Base-by-base conservation (phyloP, 2,329 filamentous ascomycete genomes). In the Cordyceps cicadae region DNA sequence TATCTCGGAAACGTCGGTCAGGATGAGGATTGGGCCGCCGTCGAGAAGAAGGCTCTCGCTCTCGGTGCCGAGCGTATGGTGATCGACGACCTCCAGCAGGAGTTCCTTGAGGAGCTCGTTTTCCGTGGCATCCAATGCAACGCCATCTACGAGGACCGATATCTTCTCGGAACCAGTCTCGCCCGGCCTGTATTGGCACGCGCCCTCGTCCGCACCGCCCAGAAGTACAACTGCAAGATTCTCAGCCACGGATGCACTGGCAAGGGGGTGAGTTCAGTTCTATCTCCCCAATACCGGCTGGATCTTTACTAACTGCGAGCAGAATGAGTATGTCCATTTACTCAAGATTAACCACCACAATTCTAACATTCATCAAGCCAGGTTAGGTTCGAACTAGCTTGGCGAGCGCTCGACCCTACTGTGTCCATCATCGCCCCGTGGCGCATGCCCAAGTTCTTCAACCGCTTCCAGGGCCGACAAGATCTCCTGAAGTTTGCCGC, bases 371-470 rank as follows among this genome's bases (percentile, higher is more conserved):
- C 7, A 7, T 32, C 41, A 41, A 72, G 71, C 61, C 75, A 76
- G 62, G 72, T 76, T 15, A 64, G 74, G 5, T 77, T 76, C 66
- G 73, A 75, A 61, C 63, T 75, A 1, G 72, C 72, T 11, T 70
- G 59, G 54, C 64, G 60, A 58, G 67, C 68, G 15, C 54, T 83
- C 57, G 79, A 87, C 74, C 87, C 85, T 49, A 76, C 75, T 63
- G 87, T 89, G 75, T 84, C 87, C 75, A 52, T 90, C 70, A 87
- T 91, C 70, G 87, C 87, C n/a, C 88, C 87, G 34, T 91, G 88
- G 87, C 77, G 88, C 66, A 74, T 87, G 63, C 85, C 86, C 45
- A 80, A 81, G 69, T 90, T 90, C 77, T 87, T 83, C 77, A 78
- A 88, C 65, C 80, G 81, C 63, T 90, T 90, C 81, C 81, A 75